Evolutionary conservation across 2,329 filamentous ascomycete species (phyloP).

Genomic region (Fusarium annulatum): DNA sequence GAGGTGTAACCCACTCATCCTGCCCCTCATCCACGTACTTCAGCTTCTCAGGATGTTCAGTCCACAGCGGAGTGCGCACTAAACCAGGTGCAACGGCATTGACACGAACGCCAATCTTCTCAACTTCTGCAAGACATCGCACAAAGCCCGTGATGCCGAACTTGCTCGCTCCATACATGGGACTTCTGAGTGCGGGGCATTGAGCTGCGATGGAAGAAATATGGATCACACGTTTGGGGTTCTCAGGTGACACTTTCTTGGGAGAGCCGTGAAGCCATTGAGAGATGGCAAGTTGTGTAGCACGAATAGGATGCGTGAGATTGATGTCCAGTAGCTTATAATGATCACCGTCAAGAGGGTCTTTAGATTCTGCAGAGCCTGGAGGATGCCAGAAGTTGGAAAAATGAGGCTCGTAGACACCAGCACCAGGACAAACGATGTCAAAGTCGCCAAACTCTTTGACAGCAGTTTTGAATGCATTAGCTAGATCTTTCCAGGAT

Average conservation of each 20-base stretch:
- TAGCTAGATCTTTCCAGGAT: slow-evolving; percentile 52
- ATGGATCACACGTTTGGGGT: slow-evolving; percentile 53
- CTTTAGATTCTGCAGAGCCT: slow-evolving; percentile 49
- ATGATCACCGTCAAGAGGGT: slow-evolving; percentile 43
- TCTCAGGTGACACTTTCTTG: slow-evolving; percentile 31
- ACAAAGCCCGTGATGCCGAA: slow-evolving; percentile 55
- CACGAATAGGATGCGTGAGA: slow-evolving; percentile 55
- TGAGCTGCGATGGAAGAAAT: slow-evolving; percentile 54
- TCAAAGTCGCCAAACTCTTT: slow-evolving; percentile 53
- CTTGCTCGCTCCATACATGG: slow-evolving; percentile 55
- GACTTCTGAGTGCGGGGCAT: slow-evolving; percentile 47
- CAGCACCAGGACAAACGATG: slow-evolving; percentile 59
- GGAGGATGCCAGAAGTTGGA: slow-evolving; percentile 57
- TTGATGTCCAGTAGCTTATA: slow-evolving; percentile 56
- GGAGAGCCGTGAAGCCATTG: slow-evolving; percentile 49
- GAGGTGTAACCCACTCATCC: slow-evolving; percentile 56
- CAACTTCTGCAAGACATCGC: slow-evolving; percentile 53
- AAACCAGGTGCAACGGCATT: slow-evolving; percentile 58
- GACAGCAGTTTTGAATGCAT: slow-evolving; percentile 50
- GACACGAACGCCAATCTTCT: slow-evolving; percentile 53
- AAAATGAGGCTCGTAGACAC: slow-evolving; percentile 59
- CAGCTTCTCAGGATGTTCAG: slow-evolving; percentile 57
- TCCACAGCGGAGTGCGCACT: slow-evolving; percentile 59
- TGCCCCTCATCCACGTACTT: slow-evolving; percentile 47
- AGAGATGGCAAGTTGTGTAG: slow-evolving; percentile 54